phyloP scores from a whole-genome alignment of 768 basidiomycete genomes.

The Boletales sp. region DNA sequence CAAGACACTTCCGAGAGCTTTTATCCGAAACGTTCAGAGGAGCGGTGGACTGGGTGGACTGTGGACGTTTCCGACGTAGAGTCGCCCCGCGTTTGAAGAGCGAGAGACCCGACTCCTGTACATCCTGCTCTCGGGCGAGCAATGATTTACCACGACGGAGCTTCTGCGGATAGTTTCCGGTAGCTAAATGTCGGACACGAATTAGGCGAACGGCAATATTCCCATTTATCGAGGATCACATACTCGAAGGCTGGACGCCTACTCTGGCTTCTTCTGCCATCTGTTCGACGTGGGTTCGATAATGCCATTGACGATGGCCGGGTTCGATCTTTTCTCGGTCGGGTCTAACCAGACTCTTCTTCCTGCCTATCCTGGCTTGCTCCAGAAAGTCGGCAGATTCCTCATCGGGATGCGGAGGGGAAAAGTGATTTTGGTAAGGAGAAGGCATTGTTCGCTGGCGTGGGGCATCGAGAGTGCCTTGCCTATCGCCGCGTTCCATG shows the following conservation, averaged over 20 bases:
- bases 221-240: slow-evolving; percentile 31
- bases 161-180: slow-evolving; percentile 68
- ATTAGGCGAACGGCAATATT: not conserved
- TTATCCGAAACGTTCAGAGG: slow-evolving; percentile 35
- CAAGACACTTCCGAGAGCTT: slow-evolving; percentile 52
- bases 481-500: slow-evolving; percentile 67
- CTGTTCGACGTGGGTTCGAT: slow-evolving; percentile 81
- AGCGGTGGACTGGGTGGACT: slow-evolving; percentile 38
- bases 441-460: slow-evolving; percentile 45
- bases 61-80: slow-evolving; percentile 63
- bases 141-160: slow-evolving; percentile 87
- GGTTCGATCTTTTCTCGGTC: slow-evolving; percentile 97
- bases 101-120: slow-evolving; percentile 88
- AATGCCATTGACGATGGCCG: slow-evolving; percentile 91
- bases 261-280: slow-evolving; percentile 68
- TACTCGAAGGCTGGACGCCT: slow-evolving; percentile 80
- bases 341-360: slow-evolving; percentile 89
- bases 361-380: slow-evolving; percentile 59
- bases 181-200: slow-evolving; percentile 41
- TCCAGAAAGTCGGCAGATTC: slow-evolving; percentile 38
- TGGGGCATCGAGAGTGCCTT: slow-evolving; percentile 50
- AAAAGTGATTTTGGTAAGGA: slow-evolving; percentile 44
- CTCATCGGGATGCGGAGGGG: slow-evolving; percentile 35
- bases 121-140: slow-evolving; percentile 85
- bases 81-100: slow-evolving; percentile 86